Conservation (phyloP, 768 basidiomycete species). For the Pleurotus sapidus region DNA sequence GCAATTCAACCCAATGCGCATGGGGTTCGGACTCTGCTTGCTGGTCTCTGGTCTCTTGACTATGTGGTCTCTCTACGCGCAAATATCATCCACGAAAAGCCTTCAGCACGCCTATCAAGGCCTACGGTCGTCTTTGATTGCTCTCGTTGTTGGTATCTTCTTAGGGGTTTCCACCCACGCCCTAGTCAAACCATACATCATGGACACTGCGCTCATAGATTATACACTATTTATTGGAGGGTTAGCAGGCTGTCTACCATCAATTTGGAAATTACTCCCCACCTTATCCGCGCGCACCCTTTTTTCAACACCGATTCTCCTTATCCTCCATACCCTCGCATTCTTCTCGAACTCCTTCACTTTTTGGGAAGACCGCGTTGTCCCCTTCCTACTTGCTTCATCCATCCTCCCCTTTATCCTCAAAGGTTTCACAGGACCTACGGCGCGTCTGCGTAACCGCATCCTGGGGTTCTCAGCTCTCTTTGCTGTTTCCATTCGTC, state of each 20-base stretch:
- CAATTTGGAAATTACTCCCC: constrained; percentile 38
- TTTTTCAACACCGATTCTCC: constrained; percentile 37
- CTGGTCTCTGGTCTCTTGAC: constrained; percentile 56
- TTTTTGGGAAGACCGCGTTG: constrained; percentile 92
- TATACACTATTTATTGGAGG: constrained; percentile 46
- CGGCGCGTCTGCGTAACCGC: constrained; percentile 63
- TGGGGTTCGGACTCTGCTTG: constrained; percentile 67
- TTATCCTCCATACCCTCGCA: constrained; percentile 66
- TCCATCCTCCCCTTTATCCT: constrained; percentile 61
- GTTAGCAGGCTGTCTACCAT: constrained; percentile 35
- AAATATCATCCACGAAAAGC: constrained; percentile 34
- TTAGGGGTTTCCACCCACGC: constrained; percentile 28
- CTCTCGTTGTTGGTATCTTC: constrained; percentile 34
- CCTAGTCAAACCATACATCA: constrained; percentile 29
- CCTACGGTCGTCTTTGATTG: constrained; percentile 28
- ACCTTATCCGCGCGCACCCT: constrained; percentile 27
- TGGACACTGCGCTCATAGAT: constrained; percentile 51
- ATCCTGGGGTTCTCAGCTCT: constrained; percentile 71
- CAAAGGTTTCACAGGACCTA: constrained; percentile 66
- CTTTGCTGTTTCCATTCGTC: constrained; percentile 64
- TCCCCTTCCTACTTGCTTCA: constrained; percentile 69
- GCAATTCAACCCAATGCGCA: constrained; percentile 81
- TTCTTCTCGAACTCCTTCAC: constrained; percentile 96
- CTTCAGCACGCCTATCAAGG: constrained; percentile 38
- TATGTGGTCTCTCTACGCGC: constrained; percentile 51